Conservation (phyloP, 345 rosid species). For the Firmiana major region DNA sequence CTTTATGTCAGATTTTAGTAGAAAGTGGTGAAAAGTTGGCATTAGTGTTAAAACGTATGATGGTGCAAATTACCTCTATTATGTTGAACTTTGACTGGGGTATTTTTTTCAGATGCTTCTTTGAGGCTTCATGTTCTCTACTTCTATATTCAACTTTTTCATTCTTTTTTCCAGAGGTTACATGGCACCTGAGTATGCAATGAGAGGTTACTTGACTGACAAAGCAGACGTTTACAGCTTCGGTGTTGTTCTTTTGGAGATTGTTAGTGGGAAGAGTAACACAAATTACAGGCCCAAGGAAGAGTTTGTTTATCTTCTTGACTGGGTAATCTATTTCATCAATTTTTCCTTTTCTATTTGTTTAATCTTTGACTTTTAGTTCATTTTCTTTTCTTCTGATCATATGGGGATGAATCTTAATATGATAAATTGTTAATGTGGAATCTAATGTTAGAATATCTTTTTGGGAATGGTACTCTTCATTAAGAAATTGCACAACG, state of each 20-base stretch:
- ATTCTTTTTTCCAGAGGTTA: constrained; percentile 52
- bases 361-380: not conserved
- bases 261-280: constrained; percentile 93
- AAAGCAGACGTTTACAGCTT: constrained; percentile 93
- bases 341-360: not conserved
- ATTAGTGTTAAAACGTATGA: not conserved
- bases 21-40: too few species aligned
- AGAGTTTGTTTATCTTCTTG: constrained; percentile 92
- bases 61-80: not conserved
- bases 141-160: not conserved
- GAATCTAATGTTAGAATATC: too few species aligned
- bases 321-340: constrained; percentile 50
- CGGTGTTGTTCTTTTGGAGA: constrained; percentile 75
- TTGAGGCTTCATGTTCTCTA: not conserved
- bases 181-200: constrained; percentile 99
- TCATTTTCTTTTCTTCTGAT: too few species aligned
- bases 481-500: too few species aligned
- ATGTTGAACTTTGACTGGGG: not conserved
- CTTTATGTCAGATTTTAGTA: not conserved
- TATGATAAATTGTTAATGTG: too few species aligned
- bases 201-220: constrained; percentile 96
- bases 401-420: not conserved
- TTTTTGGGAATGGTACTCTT: too few species aligned
- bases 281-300: constrained; percentile 93
- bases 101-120: not conserved